Evolutionary conservation across 179 eudicot species (phyloP).

Genomic region (Camellia oleifera): DNA sequence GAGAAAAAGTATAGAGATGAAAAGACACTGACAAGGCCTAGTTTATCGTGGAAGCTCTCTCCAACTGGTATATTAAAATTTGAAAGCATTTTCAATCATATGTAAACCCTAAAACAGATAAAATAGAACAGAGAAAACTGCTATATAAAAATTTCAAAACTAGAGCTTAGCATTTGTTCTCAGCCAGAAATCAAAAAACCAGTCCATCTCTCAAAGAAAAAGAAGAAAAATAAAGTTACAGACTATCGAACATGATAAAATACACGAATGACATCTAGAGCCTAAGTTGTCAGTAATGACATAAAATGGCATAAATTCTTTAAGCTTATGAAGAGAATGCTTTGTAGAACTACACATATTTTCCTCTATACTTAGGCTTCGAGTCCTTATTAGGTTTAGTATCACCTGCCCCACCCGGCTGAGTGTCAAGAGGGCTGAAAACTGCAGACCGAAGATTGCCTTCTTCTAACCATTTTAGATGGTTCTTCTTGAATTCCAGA

Average conservation of each 20-base stretch:
- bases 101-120: background rate
- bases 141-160: background rate
- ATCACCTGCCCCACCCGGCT: conserved; percentile 37
- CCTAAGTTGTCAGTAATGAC: background rate
- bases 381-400: conserved; percentile 49
- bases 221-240: background rate
- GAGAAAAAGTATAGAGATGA: too few species aligned
- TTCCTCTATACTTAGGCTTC: conserved; percentile 90
- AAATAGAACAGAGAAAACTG: background rate
- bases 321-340: background rate
- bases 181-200: conserved; percentile 1
- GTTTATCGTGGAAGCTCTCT: background rate
- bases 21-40: background rate
- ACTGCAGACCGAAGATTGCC: conserved; percentile 95
- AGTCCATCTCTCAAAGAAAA: background rate
- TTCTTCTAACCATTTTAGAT: conserved; percentile 90
- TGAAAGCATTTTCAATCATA: background rate
- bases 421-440: conserved; percentile 58
- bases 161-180: background rate
- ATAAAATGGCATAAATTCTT: background rate
- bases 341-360: conserved; percentile 60
- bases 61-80: background rate
- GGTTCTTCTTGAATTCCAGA: conserved; percentile 80
- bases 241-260: background rate
- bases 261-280: background rate